A percentile compares a stretch with the other conserved stretches of the same genome.
phyloP scores from a whole-genome alignment of 1,284 basidiomycete species.

The Malassezia restricta region DNA sequence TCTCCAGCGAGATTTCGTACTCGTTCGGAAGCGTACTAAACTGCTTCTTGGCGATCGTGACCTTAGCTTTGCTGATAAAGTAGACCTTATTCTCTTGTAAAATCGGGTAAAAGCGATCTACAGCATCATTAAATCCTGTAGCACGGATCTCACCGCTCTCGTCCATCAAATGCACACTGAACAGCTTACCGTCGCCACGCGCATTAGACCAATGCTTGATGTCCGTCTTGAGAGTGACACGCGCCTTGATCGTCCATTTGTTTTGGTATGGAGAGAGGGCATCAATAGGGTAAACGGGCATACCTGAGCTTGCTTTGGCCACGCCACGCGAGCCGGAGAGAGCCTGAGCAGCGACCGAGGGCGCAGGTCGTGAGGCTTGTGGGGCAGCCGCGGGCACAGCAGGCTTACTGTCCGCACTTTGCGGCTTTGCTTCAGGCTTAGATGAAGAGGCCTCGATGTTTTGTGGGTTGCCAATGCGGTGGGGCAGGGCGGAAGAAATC shows the following conservation, averaged over 20 bases:
- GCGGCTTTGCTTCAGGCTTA: not conserved
- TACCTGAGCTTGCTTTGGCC: slow-evolving; percentile 28
- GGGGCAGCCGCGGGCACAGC: not conserved
- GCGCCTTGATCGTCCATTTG: slow-evolving; percentile 89
- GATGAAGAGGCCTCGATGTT: slow-evolving; percentile 22
- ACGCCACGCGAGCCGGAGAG: slow-evolving; percentile 17
- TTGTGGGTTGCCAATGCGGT: slow-evolving; percentile 33
- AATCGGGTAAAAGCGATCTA: slow-evolving; percentile 69
- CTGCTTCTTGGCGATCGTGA: slow-evolving; percentile 94
- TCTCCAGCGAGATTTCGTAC: slow-evolving; percentile 84
- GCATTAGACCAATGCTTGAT: slow-evolving; percentile 79
- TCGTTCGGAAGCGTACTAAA: slow-evolving; percentile 83
- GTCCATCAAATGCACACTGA: slow-evolving; percentile 85
- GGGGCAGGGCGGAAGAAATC: slow-evolving; percentile 17
- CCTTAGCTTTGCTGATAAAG: slow-evolving; percentile 74
- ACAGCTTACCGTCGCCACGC: slow-evolving; percentile 87
- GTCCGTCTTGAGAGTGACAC: slow-evolving; percentile 79
- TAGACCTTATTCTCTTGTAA: slow-evolving; percentile 88
- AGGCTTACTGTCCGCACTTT: slow-evolving; percentile 3
- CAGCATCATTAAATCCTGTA: slow-evolving; percentile 80
- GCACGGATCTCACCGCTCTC: slow-evolving; percentile 55
- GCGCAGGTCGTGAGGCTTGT: not conserved
- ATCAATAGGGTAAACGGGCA: slow-evolving; percentile 70
- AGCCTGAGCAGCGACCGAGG: slow-evolving; percentile 13
- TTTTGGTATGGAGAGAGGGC: slow-evolving; percentile 93